Percentiles rank a stretch among this genome's conserved stretches.
Conservation (phyloP, 192 early-diverging fungal genomes). For the Mortierella alpina region DNA sequence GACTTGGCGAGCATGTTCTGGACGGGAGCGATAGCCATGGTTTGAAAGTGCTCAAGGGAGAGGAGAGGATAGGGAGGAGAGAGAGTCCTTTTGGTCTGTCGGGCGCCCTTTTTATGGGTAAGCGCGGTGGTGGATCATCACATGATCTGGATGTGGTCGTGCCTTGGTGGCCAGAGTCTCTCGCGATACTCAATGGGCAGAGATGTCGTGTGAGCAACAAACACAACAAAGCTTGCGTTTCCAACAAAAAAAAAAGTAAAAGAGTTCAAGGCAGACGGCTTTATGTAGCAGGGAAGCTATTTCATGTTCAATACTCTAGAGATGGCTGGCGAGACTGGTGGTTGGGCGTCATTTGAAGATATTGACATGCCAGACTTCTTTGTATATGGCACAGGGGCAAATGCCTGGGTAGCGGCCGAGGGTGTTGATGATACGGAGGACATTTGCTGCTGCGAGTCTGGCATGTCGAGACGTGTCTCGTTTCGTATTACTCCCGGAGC, state of each 20-base stretch:
- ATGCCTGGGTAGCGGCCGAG: neutral
- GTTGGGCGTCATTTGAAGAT: neutral
- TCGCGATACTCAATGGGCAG: neutral
- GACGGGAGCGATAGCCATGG: slow-evolving; percentile 37
- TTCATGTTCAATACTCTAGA: slow-evolving; percentile 31
- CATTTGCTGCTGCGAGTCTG: slow-evolving; percentile 10
- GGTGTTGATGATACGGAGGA: slow-evolving; percentile 3
- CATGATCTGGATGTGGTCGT: neutral
- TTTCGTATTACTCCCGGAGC: slow-evolving; percentile 16
- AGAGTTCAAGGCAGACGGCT: neutral
- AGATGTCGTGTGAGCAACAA: neutral
- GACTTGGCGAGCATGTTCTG: slow-evolving; percentile 46
- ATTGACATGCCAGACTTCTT: slow-evolving; percentile 1
- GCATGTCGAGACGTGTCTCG: slow-evolving; percentile 23
- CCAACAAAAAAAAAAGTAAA: neutral
- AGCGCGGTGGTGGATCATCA: neutral
- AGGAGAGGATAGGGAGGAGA: neutral
- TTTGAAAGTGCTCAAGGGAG: neutral
- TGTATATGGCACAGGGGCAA: slow-evolving; percentile 1
- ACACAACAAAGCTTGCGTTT: slow-evolving; percentile 3
- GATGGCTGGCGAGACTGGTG: slow-evolving; percentile 22
- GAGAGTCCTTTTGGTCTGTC: neutral
- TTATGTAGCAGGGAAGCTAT: neutral
- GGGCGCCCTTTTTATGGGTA: too few species aligned
- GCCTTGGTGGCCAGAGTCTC: too few species aligned